Conservation (phyloP, 139 green algal genomes). For the Chlamydomonas schloesseri region DNA sequence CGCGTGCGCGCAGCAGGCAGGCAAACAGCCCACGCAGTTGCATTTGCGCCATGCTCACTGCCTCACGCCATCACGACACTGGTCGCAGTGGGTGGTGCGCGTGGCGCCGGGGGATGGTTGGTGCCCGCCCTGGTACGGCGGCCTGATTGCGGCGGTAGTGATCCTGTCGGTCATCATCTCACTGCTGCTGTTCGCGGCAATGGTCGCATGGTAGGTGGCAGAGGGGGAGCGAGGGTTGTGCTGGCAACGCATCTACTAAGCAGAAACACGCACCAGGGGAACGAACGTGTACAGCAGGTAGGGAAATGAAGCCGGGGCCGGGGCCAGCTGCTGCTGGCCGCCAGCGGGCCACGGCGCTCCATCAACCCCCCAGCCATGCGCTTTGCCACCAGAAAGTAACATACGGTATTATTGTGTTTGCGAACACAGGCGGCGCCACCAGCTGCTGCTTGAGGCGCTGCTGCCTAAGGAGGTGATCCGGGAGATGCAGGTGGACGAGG, state of each 20-base stretch:
- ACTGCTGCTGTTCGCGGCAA: not conserved
- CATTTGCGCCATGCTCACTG: no score
- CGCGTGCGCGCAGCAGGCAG: no score
- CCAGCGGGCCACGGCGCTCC: no score
- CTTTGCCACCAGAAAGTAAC: no score
- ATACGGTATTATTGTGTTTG: not conserved
- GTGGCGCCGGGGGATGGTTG: not conserved
- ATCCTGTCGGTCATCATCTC: not conserved
- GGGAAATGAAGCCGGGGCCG: not conserved
- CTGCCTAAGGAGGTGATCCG: not conserved
- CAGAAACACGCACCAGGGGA: no score
- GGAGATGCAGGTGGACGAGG: not conserved
- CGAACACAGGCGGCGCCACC: not conserved
- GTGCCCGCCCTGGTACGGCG: not conserved
- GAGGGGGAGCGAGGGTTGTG: not conserved
- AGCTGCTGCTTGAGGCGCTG: constrained; percentile 19
- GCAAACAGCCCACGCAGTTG: no score
- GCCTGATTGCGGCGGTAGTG: not conserved
- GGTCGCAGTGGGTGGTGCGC: constrained; percentile 1
- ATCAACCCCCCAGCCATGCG: no score
- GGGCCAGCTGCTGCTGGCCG: not conserved
- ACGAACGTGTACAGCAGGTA: no score
- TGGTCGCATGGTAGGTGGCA: not conserved
- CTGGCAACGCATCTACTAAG: no score
- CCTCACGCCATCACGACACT: no score